Base-by-base conservation (phyloP, 805 yeast genomes). In the Metahyphopichia silvanorum region DNA sequence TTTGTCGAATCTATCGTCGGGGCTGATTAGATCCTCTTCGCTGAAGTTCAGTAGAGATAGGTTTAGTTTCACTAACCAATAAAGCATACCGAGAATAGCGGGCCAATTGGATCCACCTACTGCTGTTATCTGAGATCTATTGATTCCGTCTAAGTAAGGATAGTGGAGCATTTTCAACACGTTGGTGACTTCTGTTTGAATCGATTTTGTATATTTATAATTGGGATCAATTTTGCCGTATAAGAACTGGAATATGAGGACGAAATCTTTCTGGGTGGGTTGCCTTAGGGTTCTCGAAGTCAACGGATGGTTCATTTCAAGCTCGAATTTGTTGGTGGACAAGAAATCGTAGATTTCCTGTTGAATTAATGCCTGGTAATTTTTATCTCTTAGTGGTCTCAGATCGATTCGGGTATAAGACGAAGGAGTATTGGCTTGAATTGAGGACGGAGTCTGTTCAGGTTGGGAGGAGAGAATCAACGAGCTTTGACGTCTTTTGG, bases 51-150 rank as follows among this genome's bases (percentile, higher is more conserved):
- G 45, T 24, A 63, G 34, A 40, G 61, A 43, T 25, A 55, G 39
- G 46, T 68, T 79, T 39, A 77, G 66, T 42, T 77, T 76, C 4
- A 82, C 77, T 27, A 88, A 53, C 96, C 96, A 88, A 53, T 82
- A 79, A 15, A 88, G 60, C 74, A 89, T 76, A 1, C 93, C 95
- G 25, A 88, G 55, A 43, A 86, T 85, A 6, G 74, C 72, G 9
- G 86, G 87, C 96, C 96, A 88, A 43, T 79, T 79, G 30, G 82
- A 79, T 2, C 95, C 95, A 5, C 96, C 96, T 9, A 86, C 96
- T 0, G 96, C 96, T 23, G 88, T 77, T 23, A 88, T 80, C 51
- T 86, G 94, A 1, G 93, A 82, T 49, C 88, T 81, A 55, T 82
- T 85, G 24, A 89, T 79, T 0, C 85, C 66, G 25, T 84, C 94